Percentiles rank a stretch among this genome's conserved stretches.
Conservation (phyloP, 495 filamentous ascomycete species). For the Apiosordaria backusii region DNA sequence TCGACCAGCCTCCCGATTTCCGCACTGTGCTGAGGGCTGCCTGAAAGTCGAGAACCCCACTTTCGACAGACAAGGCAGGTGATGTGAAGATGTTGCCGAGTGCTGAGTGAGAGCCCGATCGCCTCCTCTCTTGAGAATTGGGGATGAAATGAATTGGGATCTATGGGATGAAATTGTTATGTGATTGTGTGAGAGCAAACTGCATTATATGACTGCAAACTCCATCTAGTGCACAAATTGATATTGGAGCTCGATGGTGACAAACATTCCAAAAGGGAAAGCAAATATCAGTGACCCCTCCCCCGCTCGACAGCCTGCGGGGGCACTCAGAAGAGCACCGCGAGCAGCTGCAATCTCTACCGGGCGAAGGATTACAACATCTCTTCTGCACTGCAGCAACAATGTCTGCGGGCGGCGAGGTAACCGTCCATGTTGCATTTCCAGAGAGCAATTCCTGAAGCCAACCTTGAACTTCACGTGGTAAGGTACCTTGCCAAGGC, state of each 20-base stretch:
- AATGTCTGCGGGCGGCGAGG: conserved; percentile 3
- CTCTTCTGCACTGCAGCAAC: background rate
- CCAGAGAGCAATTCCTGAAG: background rate
- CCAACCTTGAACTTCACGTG: background rate
- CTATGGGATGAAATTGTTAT: background rate
- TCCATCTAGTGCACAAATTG: background rate
- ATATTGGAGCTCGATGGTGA: background rate
- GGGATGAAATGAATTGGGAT: background rate
- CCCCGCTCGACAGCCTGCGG: background rate
- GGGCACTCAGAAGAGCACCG: background rate
- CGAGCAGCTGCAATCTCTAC: conserved; percentile 4
- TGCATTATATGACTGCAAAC: background rate
- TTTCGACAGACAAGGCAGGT: background rate
- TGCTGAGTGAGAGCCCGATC: background rate
- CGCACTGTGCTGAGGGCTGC: conserved; percentile 1
- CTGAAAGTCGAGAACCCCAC: background rate
- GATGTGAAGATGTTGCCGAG: background rate
- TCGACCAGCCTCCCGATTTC: background rate
- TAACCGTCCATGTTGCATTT: too few species aligned
- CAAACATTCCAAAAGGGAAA: background rate
- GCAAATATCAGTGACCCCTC: background rate
- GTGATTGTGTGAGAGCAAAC: background rate
- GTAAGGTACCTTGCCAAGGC: conserved; percentile 4
- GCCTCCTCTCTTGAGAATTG: background rate
- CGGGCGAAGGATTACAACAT: conserved; percentile 7